Conservation (phyloP, 768 basidiomycete species). For the Calocybe indica region DNA sequence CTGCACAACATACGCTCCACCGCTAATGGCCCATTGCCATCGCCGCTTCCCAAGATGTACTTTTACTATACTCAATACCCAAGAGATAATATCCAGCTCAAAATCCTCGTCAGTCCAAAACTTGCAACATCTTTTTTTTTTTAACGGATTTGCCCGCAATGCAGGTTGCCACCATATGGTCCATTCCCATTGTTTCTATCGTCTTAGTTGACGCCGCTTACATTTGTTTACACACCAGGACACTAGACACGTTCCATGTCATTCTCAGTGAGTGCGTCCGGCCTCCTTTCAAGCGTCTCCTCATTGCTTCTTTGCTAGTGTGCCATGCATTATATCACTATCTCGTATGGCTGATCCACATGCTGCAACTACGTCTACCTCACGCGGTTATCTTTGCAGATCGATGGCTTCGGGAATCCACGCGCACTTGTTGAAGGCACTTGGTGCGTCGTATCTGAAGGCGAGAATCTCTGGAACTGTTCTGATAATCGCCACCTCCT, state of each 20-base stretch:
- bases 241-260: conserved; percentile 34
- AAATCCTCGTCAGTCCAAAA: conserved; percentile 24
- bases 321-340: conserved; percentile 36
- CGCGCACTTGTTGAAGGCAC: conserved; percentile 24
- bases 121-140: not conserved
- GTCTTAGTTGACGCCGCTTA: not conserved
- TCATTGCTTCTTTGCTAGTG: conserved; percentile 21
- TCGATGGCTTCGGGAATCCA: conserved; percentile 29
- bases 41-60: conserved; percentile 23
- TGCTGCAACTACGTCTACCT: not conserved
- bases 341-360: conserved; percentile 22
- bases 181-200: not conserved
- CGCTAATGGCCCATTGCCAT: too few species aligned
- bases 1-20: too few species aligned
- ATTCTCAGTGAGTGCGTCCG: conserved; percentile 26
- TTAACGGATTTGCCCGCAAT: too few species aligned
- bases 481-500: not conserved
- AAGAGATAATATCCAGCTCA: conserved; percentile 25
- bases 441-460: conserved; percentile 24
- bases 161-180: too few species aligned
- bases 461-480: not conserved
- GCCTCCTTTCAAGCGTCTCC: not conserved
- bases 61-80: conserved; percentile 37
- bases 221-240: conserved; percentile 18
- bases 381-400: conserved; percentile 16